Base-by-base conservation (phyloP, 495 filamentous ascomycete species). In the Lophiotrema nucula region DNA sequence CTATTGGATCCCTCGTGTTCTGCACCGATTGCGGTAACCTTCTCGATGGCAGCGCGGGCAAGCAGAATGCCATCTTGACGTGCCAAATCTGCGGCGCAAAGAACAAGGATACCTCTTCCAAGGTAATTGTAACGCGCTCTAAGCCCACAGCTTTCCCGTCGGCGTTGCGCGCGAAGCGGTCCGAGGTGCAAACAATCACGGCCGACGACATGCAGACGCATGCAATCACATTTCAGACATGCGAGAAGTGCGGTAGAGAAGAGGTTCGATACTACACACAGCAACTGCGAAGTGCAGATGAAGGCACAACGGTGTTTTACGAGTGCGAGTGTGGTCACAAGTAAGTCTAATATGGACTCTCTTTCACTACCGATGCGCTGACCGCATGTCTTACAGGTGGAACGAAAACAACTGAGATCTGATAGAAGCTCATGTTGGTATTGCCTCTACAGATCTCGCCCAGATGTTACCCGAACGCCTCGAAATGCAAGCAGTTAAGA, bases 11-110 rank as follows among this genome's bases (percentile, higher is more conserved):
- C 25, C 77, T 96, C 26, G 83, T 96, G 37, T 98, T 98, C 74
- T 97, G 93, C 75, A 90, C 83, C 16, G 89, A 91, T 69, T 96
- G 92, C 71, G 92, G 92, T 43, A 92, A 95, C 71, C 80, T 97
- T 2, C 81, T 98, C 42, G 89, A 93, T 22, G 80, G 82, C 22
- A 88, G 88, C 21, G 83, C 86, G 45, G 88, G 89, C 35, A 81
- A 83, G 58, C 76, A 81, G 52, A 86, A 89, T 67, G 85, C 84
- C 15, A 83, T 88, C 51, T 73, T 98, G 21, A 74, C 78, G 59
- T 98, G 92, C 76, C 84, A 86, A 63, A 84, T 91, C 64, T 98
- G 93, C 72, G 89, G 89, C 43, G 79, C 87, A 25, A 77, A 85
- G 50, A 93, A 92, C 60, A 86, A 81, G 84, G 91, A 97, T 67